These are phyloP conservation scores for Tolypocladium guangdongense DNA, from an alignment of 2,329 filamentous ascomycete species.

Conservation along the genomic window DNA sequence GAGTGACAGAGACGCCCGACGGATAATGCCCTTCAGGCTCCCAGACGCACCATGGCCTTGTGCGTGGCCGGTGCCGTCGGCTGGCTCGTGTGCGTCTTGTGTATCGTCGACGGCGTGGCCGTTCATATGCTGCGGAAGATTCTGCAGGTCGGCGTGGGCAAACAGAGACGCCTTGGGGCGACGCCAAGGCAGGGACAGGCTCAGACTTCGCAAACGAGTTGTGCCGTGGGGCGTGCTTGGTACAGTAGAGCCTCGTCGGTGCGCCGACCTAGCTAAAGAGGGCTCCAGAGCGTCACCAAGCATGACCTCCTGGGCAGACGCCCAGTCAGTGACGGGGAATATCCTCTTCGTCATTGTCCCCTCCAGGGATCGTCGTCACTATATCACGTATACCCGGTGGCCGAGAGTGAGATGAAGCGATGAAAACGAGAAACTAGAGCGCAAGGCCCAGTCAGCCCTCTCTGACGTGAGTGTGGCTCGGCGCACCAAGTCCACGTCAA, in stretches of 20 bases:
- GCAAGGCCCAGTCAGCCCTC: neutral
- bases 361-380: neutral
- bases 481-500: neutral
- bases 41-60: constrained; percentile 15
- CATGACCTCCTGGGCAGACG: constrained; percentile 29
- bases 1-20: constrained; percentile 44
- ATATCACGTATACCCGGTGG: neutral
- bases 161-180: constrained; percentile 33
- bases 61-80: constrained; percentile 11
- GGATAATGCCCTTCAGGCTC: constrained; percentile 39
- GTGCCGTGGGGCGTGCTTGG: constrained; percentile 17
- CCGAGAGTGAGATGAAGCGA: neutral
- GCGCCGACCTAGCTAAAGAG: neutral
- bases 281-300: constrained; percentile 26
- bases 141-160: constrained; percentile 19
- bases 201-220: constrained; percentile 35
- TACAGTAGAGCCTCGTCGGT: constrained; percentile 4
- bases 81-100: constrained; percentile 13
- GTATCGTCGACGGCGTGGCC: constrained; percentile 22
- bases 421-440: neutral
- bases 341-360: constrained; percentile 23
- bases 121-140: constrained; percentile 16
- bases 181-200: constrained; percentile 38
- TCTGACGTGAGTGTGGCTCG: neutral
- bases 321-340: constrained; percentile 30